Conservation (phyloP, 306 rosid species). For the Lathyrus aphaca region DNA sequence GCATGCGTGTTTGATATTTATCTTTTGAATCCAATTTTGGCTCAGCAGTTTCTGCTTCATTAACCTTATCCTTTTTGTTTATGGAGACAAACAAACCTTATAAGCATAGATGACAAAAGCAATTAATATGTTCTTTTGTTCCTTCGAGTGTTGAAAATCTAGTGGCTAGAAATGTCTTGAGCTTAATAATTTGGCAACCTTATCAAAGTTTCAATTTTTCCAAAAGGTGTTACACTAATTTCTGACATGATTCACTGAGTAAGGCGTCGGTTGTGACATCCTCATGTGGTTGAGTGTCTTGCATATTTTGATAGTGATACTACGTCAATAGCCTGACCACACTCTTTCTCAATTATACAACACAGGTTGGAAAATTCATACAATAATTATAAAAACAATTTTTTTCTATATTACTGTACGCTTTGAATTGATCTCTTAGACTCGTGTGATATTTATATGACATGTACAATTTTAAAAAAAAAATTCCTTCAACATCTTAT, state of each 20-base stretch:
- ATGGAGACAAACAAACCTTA: not conserved
- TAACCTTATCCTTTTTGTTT: conserved; percentile 17
- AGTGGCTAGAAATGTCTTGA: not conserved
- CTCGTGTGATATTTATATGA: too few relatives aligned
- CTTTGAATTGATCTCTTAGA: too few relatives aligned
- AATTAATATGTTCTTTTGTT: conserved; percentile 29
- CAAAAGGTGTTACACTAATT: not conserved
- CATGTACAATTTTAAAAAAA: too few relatives aligned
- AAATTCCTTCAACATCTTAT: too few relatives aligned
- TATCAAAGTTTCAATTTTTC: not conserved
- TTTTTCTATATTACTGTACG: too few relatives aligned
- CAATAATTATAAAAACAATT: too few relatives aligned
- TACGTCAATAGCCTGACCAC: conserved; percentile 16
- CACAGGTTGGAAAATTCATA: too few relatives aligned
- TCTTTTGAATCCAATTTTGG: not conserved
- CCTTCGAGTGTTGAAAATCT: conserved; percentile 10
- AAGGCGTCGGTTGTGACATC: not conserved
- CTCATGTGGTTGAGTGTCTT: conserved; percentile 2
- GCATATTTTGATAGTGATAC: conserved; percentile 33
- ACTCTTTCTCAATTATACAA: too few relatives aligned
- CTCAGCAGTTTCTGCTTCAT: not conserved
- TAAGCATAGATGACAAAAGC: conserved; percentile 23
- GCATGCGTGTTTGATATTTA: too few relatives aligned
- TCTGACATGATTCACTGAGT: not conserved
- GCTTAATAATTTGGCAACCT: conserved; percentile 11